These are phyloP conservation scores for Maudiozyma serrabonitensis DNA, from an alignment of 805 yeast genomes.

Conservation along the genomic window DNA sequence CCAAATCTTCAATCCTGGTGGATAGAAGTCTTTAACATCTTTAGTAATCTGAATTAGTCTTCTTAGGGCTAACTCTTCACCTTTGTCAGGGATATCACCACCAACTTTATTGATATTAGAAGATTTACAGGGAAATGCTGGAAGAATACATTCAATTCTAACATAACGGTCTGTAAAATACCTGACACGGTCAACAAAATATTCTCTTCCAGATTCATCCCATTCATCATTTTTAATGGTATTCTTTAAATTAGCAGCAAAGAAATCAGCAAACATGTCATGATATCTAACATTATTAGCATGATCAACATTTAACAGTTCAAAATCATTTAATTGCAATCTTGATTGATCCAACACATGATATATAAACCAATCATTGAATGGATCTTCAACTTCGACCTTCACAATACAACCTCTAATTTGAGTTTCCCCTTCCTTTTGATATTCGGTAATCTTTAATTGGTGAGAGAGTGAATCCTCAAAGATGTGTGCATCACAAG, in stretches of 20 bases:
- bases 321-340: slow-evolving; percentile 16
- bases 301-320: slow-evolving; percentile 3
- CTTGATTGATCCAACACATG: slow-evolving; percentile 31
- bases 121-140: slow-evolving; percentile 58
- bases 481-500: slow-evolving; percentile 11
- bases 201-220: slow-evolving; percentile 36
- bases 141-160: slow-evolving; percentile 46
- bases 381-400: slow-evolving; percentile 24
- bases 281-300: slow-evolving; percentile 15
- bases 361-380: slow-evolving; percentile 32
- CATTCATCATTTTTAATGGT: slow-evolving; percentile 40
- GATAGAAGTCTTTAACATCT: slow-evolving; percentile 33
- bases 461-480: slow-evolving; percentile 13
- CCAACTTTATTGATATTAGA: slow-evolving; percentile 47
- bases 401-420: slow-evolving; percentile 33
- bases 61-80: slow-evolving; percentile 37
- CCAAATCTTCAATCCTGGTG: slow-evolving; percentile 46
- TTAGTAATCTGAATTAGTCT: slow-evolving; percentile 30
- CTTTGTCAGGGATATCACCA: slow-evolving; percentile 43
- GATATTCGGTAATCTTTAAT: slow-evolving; percentile 28
- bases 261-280: slow-evolving; percentile 32
- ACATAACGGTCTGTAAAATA: slow-evolving; percentile 41
- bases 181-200: slow-evolving; percentile 34
- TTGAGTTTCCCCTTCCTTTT: slow-evolving; percentile 24
- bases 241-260: slow-evolving; percentile 40